These are phyloP conservation scores for Senna tora DNA, from an alignment of 306 rosid genomes.

Conservation along the genomic window DNA sequence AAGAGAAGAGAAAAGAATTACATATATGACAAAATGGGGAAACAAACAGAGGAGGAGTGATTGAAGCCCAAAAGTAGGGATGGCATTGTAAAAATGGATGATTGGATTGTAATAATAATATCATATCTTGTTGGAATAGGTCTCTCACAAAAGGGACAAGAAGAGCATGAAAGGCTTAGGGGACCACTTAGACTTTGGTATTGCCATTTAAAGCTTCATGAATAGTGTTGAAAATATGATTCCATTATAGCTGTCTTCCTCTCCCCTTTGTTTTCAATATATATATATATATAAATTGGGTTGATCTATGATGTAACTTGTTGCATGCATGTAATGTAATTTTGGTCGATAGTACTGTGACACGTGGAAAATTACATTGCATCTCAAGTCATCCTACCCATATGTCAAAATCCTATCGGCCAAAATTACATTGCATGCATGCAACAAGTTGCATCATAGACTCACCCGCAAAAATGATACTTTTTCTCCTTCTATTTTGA, in stretches of 20 bases:
- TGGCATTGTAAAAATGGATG: constrained; percentile 20
- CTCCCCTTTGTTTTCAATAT: too few relatives aligned
- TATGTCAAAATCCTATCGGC: too few relatives aligned
- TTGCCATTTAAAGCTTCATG: constrained; percentile 7
- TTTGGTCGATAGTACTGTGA: too few relatives aligned
- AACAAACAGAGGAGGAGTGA: background rate
- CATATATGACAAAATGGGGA: constrained; percentile 6
- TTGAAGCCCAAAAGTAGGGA: constrained; percentile 23
- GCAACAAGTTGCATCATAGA: too few relatives aligned
- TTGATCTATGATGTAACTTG: too few relatives aligned
- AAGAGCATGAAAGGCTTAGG: constrained; percentile 6
- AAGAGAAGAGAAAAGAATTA: background rate
- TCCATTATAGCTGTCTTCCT: constrained; percentile 14
- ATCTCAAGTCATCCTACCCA: too few relatives aligned
- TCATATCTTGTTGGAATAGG: constrained; percentile 35
- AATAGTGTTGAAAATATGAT: constrained; percentile 10
- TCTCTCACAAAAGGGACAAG: constrained; percentile 27
- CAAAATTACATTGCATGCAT: too few relatives aligned
- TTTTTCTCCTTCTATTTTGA: too few relatives aligned
- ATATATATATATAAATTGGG: too few relatives aligned
- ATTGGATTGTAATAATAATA: constrained; percentile 29
- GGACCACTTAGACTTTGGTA: constrained; percentile 35
- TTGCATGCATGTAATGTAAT: too few relatives aligned
- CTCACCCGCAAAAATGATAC: too few relatives aligned
- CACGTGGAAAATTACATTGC: too few relatives aligned